Conservation (phyloP, 1,284 basidiomycete species). For the Boletus subluridellus region DNA sequence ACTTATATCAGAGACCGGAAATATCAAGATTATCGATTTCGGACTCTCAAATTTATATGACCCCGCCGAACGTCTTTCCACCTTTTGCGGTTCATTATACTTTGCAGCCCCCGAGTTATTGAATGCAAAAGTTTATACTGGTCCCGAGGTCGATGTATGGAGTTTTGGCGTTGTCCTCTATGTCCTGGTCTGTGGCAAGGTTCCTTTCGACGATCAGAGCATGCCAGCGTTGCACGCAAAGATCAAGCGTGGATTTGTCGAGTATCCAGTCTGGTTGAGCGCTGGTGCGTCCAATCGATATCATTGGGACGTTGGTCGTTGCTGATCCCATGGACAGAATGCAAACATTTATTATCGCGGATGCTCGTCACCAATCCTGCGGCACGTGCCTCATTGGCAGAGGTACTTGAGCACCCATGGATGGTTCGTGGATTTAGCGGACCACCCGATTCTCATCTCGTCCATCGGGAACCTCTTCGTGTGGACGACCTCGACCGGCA, state of each 20-base stretch:
- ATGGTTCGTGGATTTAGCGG: constrained; percentile 87
- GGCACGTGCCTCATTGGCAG: constrained; percentile 76
- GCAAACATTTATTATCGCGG: constrained; percentile 88
- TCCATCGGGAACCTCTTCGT: constrained; percentile 85
- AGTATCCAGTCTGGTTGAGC: constrained; percentile 96
- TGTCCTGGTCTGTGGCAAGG: constrained; percentile 96
- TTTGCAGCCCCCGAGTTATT: constrained; percentile 97
- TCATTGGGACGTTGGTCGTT: constrained; percentile 9
- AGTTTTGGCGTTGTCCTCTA: constrained; percentile 98
- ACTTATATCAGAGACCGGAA: constrained; percentile 95
- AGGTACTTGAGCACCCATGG: constrained; percentile 93
- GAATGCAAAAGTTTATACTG: constrained; percentile 94
- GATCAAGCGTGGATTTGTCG: constrained; percentile 95
- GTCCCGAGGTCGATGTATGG: constrained; percentile 98
- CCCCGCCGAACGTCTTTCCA: constrained; percentile 78
- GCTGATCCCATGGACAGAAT: constrained; percentile 55
- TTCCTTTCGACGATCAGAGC: constrained; percentile 98
- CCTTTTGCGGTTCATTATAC: constrained; percentile 97
- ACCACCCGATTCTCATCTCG: constrained; percentile 80
- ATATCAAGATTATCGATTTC: constrained; percentile 99
- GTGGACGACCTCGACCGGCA: constrained; percentile 82
- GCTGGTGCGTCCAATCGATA: constrained; percentile 54
- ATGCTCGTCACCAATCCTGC: constrained; percentile 97
- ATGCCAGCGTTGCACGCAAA: constrained; percentile 99
- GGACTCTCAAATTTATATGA: constrained; percentile 97